Evolutionary conservation across 257 asterid species (phyloP), one percentile per base, ranked within the genome.

Genomic region (Agastache rugosa): DNA sequence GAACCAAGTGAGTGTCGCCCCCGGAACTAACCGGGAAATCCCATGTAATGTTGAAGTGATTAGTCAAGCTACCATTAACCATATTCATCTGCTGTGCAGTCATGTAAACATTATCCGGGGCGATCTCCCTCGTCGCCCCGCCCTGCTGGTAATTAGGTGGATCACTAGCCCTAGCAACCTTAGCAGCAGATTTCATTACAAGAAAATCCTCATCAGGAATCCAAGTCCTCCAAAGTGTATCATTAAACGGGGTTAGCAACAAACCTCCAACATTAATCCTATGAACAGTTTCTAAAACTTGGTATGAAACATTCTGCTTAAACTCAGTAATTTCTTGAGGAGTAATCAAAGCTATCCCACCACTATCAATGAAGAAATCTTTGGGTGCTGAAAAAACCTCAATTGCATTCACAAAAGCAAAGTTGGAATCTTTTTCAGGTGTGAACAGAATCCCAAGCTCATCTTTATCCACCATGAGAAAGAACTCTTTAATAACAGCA

Each of bases 191-290:
- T 84, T 87, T 86, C 53, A 91, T 48, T 61, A 84, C 87, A 17
- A 91, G 89, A 74, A 80, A 91, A 51, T 77, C 92, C 9, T 81
- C 89, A 78, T 91, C 97, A 1, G 97, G 94, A 27, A 86, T 67
- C 96, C 97, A 91, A 60, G 77, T 82, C 42, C 97, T 82, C 97
- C 97, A 89, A 20, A 91, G 91, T 44, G 96, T 86, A 60, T 91
- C 97, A 76, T 91, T 91, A 54, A 88, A 90, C 9, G 97, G 96
- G 8, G 97, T 90, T 51, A 92, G n/a, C 51, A 53, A 73, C n/a
- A 84, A 59, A 11, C 97, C 97, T 11, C 97, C 97, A 65, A 92
- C 97, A 44, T 92, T 92, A 74, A 92, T 77, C 80, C 97, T 81
- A 80, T 92, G 93, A 74, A 88, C 82, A 72, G 96, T 90, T 82